These are phyloP conservation scores for Clavispora fructus DNA, from an alignment of 805 yeast genomes.

Conservation along the genomic window DNA sequence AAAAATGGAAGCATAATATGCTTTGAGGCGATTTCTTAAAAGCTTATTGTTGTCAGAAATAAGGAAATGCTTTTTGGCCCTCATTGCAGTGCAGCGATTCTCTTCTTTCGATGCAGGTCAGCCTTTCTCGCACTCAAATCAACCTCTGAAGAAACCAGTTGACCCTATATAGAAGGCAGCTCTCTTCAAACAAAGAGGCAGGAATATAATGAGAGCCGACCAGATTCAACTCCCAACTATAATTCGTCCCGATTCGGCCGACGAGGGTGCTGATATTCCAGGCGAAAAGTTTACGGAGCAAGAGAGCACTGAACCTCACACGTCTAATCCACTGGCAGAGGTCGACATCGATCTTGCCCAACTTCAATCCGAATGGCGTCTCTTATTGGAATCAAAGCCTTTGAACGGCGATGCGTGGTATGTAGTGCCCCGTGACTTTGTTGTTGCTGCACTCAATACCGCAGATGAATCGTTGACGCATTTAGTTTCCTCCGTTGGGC, in stretches of 20 bases:
- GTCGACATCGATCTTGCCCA: neutral
- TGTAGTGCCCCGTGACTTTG: slow-evolving; percentile 45
- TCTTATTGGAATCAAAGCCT: slow-evolving; percentile 2
- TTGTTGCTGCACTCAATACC: slow-evolving; percentile 32
- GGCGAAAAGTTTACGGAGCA: neutral
- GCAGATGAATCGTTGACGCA: slow-evolving; percentile 22
- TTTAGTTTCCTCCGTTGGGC: slow-evolving; percentile 32
- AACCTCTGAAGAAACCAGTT: neutral
- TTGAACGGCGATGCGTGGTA: slow-evolving; percentile 46
- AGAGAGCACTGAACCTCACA: neutral
- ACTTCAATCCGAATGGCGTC: slow-evolving; percentile 7
- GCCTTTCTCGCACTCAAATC: neutral
- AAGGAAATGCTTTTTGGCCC: too few relatives aligned
- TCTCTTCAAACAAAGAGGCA: neutral
- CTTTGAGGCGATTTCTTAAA: too few relatives aligned
- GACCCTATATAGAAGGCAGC: neutral
- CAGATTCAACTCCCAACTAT: neutral
- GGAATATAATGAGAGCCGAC: neutral
- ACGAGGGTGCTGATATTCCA: neutral
- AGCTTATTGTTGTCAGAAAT: too few relatives aligned
- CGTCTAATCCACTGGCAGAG: neutral
- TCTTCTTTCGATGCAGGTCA: neutral
- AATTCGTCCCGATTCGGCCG: neutral
- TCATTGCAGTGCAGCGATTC: too few relatives aligned
- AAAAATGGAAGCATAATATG: too few relatives aligned